A percentile compares a stretch with the other conserved stretches of the same genome.
These are phyloP conservation scores for Hagleromyces aurorensis DNA, from an alignment of 805 yeast genomes.

Conservation along the genomic window DNA sequence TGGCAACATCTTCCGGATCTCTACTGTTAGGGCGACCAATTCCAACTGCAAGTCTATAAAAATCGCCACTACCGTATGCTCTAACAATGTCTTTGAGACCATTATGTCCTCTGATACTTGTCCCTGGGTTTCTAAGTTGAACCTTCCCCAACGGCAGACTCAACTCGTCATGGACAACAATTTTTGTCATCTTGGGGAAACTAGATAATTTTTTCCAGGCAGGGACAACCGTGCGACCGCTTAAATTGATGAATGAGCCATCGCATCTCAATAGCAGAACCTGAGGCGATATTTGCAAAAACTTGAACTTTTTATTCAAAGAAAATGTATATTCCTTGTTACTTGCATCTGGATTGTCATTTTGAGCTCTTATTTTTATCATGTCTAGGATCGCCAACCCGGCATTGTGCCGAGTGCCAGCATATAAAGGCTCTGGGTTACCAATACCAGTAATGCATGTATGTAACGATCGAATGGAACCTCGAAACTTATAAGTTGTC, in stretches of 20 bases:
- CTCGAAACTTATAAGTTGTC: no score
- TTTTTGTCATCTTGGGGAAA: slow-evolving; percentile 33
- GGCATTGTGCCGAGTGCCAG: slow-evolving; percentile 66
- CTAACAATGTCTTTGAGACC: slow-evolving; percentile 59
- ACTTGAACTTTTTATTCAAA: slow-evolving; percentile 8
- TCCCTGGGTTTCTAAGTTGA: slow-evolving; percentile 50
- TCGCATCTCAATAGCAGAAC: slow-evolving; percentile 44
- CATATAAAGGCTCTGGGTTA: slow-evolving; percentile 60
- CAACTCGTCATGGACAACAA: slow-evolving; percentile 76
- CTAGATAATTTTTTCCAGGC: slow-evolving; percentile 38
- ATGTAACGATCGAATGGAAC: no score
- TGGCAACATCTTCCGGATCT: slow-evolving; percentile 40
- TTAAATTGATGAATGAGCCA: slow-evolving; percentile 56
- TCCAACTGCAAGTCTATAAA: slow-evolving; percentile 66
- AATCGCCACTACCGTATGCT: slow-evolving; percentile 39
- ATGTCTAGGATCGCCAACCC: slow-evolving; percentile 53
- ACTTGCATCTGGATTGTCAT: slow-evolving; percentile 17
- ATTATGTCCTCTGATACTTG: slow-evolving; percentile 75
- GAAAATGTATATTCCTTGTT: slow-evolving; percentile 9
- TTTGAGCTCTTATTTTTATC: no score
- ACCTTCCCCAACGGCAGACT: slow-evolving; percentile 57
- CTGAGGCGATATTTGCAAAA: slow-evolving; percentile 11
- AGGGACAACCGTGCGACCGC: slow-evolving; percentile 50
- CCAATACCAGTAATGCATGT: slow-evolving; percentile 42
- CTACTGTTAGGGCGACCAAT: slow-evolving; percentile 57